These are phyloP conservation scores for Heliosperma pusillum DNA, from an alignment of 148 eudicot genomes.

Conservation along the genomic window DNA sequence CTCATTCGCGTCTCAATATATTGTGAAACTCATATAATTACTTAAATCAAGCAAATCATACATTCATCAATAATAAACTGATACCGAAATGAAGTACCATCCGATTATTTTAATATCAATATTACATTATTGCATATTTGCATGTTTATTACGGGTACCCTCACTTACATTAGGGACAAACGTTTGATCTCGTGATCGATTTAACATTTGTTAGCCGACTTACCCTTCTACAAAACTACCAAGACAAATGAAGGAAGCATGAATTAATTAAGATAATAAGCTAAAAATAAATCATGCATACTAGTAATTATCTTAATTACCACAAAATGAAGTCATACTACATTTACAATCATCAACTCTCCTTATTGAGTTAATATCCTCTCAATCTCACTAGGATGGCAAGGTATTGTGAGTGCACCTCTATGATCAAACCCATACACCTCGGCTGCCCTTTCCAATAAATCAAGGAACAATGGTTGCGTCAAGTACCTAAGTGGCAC, in stretches of 20 bases:
- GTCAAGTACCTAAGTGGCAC: constrained; percentile 51
- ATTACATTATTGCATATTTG: not conserved
- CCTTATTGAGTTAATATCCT: constrained; percentile 33
- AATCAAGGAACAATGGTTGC: constrained; percentile 43
- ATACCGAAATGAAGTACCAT: too few relatives aligned
- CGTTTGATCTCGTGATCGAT: not conserved
- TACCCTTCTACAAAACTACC: too few relatives aligned
- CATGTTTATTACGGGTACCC: not conserved
- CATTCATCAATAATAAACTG: not conserved
- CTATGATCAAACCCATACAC: constrained; percentile 64
- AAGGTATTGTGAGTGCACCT: constrained; percentile 61
- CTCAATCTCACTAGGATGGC: constrained; percentile 47
- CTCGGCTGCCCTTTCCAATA: constrained; percentile 67
- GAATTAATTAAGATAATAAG: too few relatives aligned
- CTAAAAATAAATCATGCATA: too few relatives aligned
- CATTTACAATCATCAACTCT: not conserved
- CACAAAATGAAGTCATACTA: constrained; percentile 6
- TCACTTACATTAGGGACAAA: not conserved
- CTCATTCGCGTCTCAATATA: too few relatives aligned
- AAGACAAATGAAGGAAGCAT: too few relatives aligned
- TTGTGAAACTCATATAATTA: too few relatives aligned
- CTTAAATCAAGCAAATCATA: too few relatives aligned
- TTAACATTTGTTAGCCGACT: not conserved
- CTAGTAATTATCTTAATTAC: not conserved
- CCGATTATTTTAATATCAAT: not conserved